Percentiles rank a stretch among this genome's conserved stretches.
Conservation (phyloP, 2,329 filamentous ascomycete genomes). For the Colletotrichum lupini region DNA sequence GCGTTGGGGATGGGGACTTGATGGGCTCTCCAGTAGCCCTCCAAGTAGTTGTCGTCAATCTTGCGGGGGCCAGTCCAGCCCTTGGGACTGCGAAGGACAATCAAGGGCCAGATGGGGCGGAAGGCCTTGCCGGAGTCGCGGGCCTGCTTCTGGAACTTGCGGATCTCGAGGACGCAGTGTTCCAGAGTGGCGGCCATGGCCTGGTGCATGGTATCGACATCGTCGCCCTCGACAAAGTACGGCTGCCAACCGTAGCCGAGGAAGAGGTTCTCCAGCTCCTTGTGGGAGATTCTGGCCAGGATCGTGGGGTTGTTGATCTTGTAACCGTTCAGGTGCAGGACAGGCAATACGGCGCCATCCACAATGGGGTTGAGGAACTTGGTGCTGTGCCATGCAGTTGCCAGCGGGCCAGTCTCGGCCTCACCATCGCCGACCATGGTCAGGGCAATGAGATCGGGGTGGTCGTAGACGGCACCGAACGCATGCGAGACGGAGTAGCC, state of each 20-base stretch:
- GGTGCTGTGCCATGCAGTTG: constrained; percentile 84
- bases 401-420: constrained; percentile 82
- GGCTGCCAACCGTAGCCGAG: constrained; percentile 82
- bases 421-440: constrained; percentile 86
- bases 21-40: constrained; percentile 83
- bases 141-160: constrained; percentile 75
- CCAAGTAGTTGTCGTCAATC: constrained; percentile 75
- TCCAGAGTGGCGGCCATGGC: constrained; percentile 84
- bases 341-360: constrained; percentile 81
- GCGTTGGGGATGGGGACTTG: constrained; percentile 82
- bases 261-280: constrained; percentile 77
- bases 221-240: constrained; percentile 83
- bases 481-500: constrained; percentile 86
- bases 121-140: constrained; percentile 76
- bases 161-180: constrained; percentile 77
- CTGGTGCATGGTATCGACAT: constrained; percentile 81
- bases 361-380: constrained; percentile 85
- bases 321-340: constrained; percentile 85
- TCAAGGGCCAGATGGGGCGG: constrained; percentile 82
- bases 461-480: constrained; percentile 80
- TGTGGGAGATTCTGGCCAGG: constrained; percentile 78
- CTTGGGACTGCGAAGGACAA: constrained; percentile 81
- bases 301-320: constrained; percentile 87
- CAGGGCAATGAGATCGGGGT: constrained; percentile 78
- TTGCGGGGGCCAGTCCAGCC: constrained; percentile 83